A percentile compares a stretch with the other conserved stretches of the same genome.
Conservation (phyloP, 2,329 filamentous ascomycete genomes). For the Eutypa lata region DNA sequence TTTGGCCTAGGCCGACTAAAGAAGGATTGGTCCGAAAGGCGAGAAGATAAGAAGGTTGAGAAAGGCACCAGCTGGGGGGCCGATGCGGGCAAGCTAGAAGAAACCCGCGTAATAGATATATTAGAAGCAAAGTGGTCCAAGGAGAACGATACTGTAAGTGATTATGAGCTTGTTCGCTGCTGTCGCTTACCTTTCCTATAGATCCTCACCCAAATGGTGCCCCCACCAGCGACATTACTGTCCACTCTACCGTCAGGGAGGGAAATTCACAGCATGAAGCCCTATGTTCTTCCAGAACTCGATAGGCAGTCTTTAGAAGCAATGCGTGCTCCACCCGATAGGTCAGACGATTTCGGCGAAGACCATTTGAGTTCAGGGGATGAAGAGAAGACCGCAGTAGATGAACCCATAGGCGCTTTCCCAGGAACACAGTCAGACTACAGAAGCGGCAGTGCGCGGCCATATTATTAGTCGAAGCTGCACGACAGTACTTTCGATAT, state of each 20-base stretch:
- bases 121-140: conserved; percentile 86
- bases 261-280: conserved; percentile 73
- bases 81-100: conserved; percentile 82
- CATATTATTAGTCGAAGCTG: conserved; percentile 23
- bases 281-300: conserved; percentile 64
- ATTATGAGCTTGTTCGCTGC: not conserved
- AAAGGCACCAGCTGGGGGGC: conserved; percentile 72
- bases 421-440: conserved; percentile 24
- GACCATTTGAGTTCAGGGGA: conserved; percentile 43
- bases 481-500: not conserved
- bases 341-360: conserved; percentile 37
- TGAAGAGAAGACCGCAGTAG: conserved; percentile 24
- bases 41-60: conserved; percentile 76
- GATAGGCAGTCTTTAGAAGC: conserved; percentile 62
- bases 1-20: conserved; percentile 53
- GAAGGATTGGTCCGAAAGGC: conserved; percentile 68
- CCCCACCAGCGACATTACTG: conserved; percentile 67
- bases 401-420: conserved; percentile 25
- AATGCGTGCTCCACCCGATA: conserved; percentile 54
- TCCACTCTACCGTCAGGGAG: conserved; percentile 82
- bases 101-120: conserved; percentile 81
- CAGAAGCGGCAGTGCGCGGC: conserved; percentile 23
- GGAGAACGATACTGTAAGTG: conserved; percentile 81
- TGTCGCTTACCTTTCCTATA: conserved; percentile 31
- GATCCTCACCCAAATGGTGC: conserved; percentile 78